Evolutionary conservation across 2,329 filamentous ascomycete species (phyloP).

Genomic region (Claviceps pusilla): DNA sequence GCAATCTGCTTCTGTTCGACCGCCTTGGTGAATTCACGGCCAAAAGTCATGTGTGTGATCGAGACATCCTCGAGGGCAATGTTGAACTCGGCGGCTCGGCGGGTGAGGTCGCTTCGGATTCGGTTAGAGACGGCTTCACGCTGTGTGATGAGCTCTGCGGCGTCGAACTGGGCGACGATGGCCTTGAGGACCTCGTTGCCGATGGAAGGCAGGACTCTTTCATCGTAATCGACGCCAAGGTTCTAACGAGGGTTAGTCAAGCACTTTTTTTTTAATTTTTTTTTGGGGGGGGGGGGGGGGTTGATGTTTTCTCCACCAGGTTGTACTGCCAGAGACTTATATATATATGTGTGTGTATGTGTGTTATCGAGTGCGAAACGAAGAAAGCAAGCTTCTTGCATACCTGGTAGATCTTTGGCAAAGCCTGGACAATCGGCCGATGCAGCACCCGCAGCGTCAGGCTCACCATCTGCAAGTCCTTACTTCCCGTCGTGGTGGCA

Average conservation of each 20-base stretch:
- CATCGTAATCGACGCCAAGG: slow-evolving; percentile 95
- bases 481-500: slow-evolving; percentile 90
- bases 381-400: not conserved
- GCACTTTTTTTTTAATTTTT: not conserved
- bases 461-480: slow-evolving; percentile 99
- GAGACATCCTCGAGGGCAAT: slow-evolving; percentile 97
- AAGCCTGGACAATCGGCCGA: slow-evolving; percentile 76
- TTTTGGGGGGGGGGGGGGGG: not conserved
- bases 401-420: slow-evolving; percentile 98
- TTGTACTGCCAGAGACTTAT: too few species aligned
- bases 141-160: slow-evolving; percentile 95
- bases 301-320: not conserved
- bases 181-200: slow-evolving; percentile 98
- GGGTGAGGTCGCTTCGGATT: slow-evolving; percentile 82
- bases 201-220: slow-evolving; percentile 94
- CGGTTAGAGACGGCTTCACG: slow-evolving; percentile 91
- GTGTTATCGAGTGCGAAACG: not conserved
- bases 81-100: slow-evolving; percentile 92
- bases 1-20: slow-evolving; percentile 99
- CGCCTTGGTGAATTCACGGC: slow-evolving; percentile 94
- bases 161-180: slow-evolving; percentile 97
- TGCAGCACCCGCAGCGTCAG: slow-evolving; percentile 91
- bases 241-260: slow-evolving; percentile 39
- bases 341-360: too few species aligned
- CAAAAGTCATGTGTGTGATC: slow-evolving; percentile 99